Evolutionary conservation across 2,329 filamentous ascomycete genomes (phyloP).

Genomic region (Xylariaceae sp.): DNA sequence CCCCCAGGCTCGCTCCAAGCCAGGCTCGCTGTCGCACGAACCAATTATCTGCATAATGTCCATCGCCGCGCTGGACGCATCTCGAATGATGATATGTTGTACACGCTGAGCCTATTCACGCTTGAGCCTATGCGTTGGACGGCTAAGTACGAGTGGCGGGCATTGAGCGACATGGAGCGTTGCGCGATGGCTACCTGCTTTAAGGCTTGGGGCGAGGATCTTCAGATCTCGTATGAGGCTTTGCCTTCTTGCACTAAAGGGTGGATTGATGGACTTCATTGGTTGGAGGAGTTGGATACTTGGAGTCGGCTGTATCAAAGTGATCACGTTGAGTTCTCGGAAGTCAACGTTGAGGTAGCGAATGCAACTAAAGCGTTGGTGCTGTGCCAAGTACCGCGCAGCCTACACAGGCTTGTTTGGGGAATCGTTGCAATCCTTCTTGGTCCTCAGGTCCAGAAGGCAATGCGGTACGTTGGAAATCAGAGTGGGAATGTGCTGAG

Average conservation of each 20-base stretch:
- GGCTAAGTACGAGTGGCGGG: conserved; percentile 55
- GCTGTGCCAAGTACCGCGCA: conserved; percentile 1
- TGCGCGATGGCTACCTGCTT: conserved; percentile 57
- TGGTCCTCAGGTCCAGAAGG: neutral
- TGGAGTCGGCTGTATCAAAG: conserved; percentile 47
- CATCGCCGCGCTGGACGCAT: conserved; percentile 60
- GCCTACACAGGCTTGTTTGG: conserved; percentile 1
- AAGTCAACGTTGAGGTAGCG: neutral
- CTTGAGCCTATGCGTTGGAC: conserved; percentile 55
- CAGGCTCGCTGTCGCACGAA: conserved; percentile 55
- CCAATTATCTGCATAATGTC: conserved; percentile 60
- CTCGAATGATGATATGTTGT: conserved; percentile 61
- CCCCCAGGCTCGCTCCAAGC: conserved; percentile 42
- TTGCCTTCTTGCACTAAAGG: conserved; percentile 17
- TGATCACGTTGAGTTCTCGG: neutral
- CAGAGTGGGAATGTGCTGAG: neutral
- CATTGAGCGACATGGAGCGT: conserved; percentile 51
- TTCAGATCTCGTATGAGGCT: conserved; percentile 48
- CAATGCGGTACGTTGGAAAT: conserved; percentile 1
- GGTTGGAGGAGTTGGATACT: conserved; percentile 46
- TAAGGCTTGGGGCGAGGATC: conserved; percentile 54
- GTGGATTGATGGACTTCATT: conserved; percentile 40
- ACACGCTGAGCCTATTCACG: conserved; percentile 61
- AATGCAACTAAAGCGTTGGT: conserved; percentile 1
- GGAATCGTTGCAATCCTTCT: conserved; percentile 3